phyloP scores from a whole-genome alignment of 768 basidiomycete species.

The Punctularia strigosozonata region DNA sequence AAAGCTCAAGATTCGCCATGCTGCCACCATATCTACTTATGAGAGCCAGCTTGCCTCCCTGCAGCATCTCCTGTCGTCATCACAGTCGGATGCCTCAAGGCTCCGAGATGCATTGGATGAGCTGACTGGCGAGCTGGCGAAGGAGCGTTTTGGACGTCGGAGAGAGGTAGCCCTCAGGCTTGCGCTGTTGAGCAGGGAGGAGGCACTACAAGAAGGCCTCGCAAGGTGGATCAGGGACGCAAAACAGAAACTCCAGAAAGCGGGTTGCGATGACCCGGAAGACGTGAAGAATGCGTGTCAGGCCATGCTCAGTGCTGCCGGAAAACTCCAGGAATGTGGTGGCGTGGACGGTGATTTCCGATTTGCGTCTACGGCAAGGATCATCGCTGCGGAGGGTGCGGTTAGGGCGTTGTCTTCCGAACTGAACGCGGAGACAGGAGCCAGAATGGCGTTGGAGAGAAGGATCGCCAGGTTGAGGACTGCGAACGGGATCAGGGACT shows the following conservation, averaged over 20 bases:
- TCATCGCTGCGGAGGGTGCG: slow-evolving; percentile 35
- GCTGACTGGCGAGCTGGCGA: slow-evolving; percentile 55
- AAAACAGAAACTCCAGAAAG: slow-evolving; percentile 25
- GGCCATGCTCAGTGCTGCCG: slow-evolving; percentile 22
- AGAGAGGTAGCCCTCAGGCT: slow-evolving; percentile 60
- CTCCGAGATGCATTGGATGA: slow-evolving; percentile 58
- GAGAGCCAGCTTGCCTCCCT: slow-evolving; percentile 34
- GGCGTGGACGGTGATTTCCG: slow-evolving; percentile 9
- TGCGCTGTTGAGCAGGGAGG: slow-evolving; percentile 52
- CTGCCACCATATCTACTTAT: slow-evolving; percentile 47
- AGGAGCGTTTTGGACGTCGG: slow-evolving; percentile 62
- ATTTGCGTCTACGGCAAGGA: slow-evolving; percentile 40
- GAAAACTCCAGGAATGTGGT: slow-evolving; percentile 20
- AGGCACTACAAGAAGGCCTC: slow-evolving; percentile 40
- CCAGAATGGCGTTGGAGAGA: slow-evolving; percentile 33
- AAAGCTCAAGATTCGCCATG: slow-evolving; percentile 48
- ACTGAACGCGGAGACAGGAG: slow-evolving; percentile 41
- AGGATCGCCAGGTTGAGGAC: slow-evolving; percentile 7
- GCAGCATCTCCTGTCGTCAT: slow-evolving; percentile 29
- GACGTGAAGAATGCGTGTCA: slow-evolving; percentile 18
- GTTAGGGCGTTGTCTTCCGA: slow-evolving; percentile 45
- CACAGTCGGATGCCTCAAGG: slow-evolving; percentile 30
- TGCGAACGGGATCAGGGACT: background rate
- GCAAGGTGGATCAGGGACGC: slow-evolving; percentile 43
- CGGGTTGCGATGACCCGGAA: slow-evolving; percentile 5